Percentiles rank a stretch among this genome's conserved stretches.
These are phyloP conservation scores for Acacia crassicarpa DNA, from an alignment of 306 rosid genomes.

Conservation along the genomic window DNA sequence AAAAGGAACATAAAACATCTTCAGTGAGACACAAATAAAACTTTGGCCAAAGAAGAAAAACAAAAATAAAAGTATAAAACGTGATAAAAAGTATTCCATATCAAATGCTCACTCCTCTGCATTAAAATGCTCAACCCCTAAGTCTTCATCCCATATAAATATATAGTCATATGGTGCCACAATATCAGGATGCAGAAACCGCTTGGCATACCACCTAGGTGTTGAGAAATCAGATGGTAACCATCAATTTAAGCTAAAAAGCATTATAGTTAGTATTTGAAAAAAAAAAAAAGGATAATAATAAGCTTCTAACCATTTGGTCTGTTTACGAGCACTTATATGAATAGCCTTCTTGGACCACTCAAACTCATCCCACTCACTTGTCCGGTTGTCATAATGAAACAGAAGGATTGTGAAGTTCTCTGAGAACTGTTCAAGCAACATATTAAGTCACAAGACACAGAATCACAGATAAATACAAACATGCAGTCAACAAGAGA, in stretches of 20 bases:
- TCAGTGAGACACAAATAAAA: constrained; percentile 5
- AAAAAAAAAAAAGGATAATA: neutral
- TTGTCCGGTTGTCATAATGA: constrained; percentile 93
- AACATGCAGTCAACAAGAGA: constrained; percentile 25
- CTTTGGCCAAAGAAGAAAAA: neutral
- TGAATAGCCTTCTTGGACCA: constrained; percentile 96
- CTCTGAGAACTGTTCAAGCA: constrained; percentile 75
- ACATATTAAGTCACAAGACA: constrained; percentile 24
- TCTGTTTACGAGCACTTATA: constrained; percentile 84
- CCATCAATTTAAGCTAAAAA: constrained; percentile 10
- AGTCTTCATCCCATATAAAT: constrained; percentile 98
- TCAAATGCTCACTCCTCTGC: constrained; percentile 81
- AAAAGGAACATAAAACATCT: constrained; percentile 1
- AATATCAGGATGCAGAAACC: constrained; percentile 95
- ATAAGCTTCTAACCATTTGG: constrained; percentile 72
- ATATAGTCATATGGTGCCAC: constrained; percentile 98
- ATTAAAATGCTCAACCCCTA: constrained; percentile 93
- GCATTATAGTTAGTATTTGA: neutral
- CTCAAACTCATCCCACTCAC: constrained; percentile 95
- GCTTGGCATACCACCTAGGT: constrained; percentile 96
- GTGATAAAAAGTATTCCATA: neutral
- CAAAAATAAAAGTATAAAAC: neutral
- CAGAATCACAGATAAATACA: constrained; percentile 7
- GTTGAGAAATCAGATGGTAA: constrained; percentile 2
- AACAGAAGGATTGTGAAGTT: constrained; percentile 87